Conservation (phyloP, 768 basidiomycete species). For the Leccinum incarnatum region DNA sequence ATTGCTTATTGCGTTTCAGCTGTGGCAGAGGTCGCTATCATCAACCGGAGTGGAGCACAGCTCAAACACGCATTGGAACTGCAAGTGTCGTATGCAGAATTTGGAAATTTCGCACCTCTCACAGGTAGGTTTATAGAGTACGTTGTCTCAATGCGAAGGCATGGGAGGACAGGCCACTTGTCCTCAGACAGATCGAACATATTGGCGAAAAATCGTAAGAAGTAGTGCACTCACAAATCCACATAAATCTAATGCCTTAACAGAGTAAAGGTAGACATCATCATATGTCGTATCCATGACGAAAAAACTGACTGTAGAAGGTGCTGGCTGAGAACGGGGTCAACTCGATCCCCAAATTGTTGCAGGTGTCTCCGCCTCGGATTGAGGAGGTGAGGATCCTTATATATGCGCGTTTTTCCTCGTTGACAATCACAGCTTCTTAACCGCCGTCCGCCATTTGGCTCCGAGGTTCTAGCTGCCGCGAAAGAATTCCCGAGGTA, state of each 20-base stretch:
- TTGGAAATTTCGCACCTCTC: background rate
- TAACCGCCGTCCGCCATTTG: conserved; percentile 74
- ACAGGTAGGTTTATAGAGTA: conserved; percentile 41
- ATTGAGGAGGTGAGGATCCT: conserved; percentile 57
- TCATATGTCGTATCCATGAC: background rate
- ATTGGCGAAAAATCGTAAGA: conserved; percentile 91
- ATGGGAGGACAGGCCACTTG: conserved; percentile 87
- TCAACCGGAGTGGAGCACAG: conserved; percentile 61
- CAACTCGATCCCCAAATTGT: conserved; percentile 54
- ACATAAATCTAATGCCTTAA: background rate
- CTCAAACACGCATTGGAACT: conserved; percentile 74
- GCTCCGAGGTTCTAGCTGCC: conserved; percentile 60
- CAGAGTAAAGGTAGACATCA: conserved; percentile 26
- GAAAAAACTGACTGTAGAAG: conserved; percentile 37
- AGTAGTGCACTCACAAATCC: background rate
- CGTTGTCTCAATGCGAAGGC: conserved; percentile 80
- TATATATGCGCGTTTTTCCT: background rate
- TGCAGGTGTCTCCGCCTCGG: conserved; percentile 52
- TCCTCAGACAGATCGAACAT: conserved; percentile 84
- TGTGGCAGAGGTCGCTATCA: conserved; percentile 72
- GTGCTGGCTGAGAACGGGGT: conserved; percentile 76
- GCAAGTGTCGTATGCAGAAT: conserved; percentile 36
- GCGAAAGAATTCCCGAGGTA: conserved; percentile 69
- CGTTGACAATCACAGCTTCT: conserved; percentile 48
- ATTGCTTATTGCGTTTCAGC: conserved; percentile 42